These are phyloP conservation scores for Arabis alpina DNA, from an alignment of 345 rosid genomes.

Conservation along the genomic window DNA sequence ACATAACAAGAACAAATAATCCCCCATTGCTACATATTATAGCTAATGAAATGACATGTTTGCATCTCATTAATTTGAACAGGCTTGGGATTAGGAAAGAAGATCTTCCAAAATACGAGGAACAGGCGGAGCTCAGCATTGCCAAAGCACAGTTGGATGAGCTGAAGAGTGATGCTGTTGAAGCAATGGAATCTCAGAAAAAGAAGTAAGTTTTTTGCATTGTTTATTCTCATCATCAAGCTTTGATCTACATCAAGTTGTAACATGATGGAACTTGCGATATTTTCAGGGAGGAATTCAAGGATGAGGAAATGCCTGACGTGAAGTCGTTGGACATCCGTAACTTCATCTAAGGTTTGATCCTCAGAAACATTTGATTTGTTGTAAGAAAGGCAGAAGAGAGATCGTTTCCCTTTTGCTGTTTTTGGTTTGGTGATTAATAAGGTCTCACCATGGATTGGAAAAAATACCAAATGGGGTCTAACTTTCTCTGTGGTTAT, in stretches of 20 bases:
- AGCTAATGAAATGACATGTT: conserved; percentile 20
- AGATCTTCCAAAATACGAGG: conserved; percentile 93
- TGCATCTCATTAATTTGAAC: conserved; percentile 13
- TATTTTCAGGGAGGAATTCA: conserved; percentile 86
- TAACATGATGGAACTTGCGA: conserved; percentile 4
- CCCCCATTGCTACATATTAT: neutral
- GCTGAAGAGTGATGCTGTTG: conserved; percentile 85
- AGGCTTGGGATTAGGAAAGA: conserved; percentile 90
- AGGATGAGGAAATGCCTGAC: conserved; percentile 73
- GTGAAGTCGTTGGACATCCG: conserved; percentile 93
- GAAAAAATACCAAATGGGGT: conserved; percentile 11
- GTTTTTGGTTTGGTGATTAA: conserved; percentile 29
- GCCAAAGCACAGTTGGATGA: conserved; percentile 90
- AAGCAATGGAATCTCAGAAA: conserved; percentile 94
- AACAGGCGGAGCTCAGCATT: conserved; percentile 72
- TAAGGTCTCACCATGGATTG: conserved; percentile 34
- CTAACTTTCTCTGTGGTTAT: conserved; percentile 25
- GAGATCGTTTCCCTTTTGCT: conserved; percentile 26
- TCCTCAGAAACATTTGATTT: conserved; percentile 35
- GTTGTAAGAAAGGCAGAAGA: conserved; percentile 33
- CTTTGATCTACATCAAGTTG: conserved; percentile 1
- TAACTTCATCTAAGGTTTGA: conserved; percentile 68
- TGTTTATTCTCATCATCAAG: neutral
- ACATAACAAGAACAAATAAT: neutral
- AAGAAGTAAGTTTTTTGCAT: conserved; percentile 57